Evolutionary conservation across 164 flowering plant genomes (phyloP), one percentile per base, ranked within the genome.

Genomic region (Nymphaea colorata): DNA sequence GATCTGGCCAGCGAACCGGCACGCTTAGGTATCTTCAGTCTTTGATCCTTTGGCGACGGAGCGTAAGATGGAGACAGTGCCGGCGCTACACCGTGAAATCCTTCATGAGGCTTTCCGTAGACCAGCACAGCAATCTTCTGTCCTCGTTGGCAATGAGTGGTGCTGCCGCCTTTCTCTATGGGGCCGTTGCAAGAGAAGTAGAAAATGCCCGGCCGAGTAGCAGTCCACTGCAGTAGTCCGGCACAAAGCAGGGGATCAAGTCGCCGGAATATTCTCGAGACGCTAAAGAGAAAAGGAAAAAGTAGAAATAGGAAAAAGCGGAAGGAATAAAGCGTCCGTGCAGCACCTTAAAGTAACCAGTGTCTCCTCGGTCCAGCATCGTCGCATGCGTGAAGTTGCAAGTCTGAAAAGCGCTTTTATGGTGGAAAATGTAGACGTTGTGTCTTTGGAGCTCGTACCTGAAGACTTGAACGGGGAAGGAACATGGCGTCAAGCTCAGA

Each of bases 381-480:
- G 82, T 80, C 62, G 98, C 88, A 73, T 85, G 85, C 69, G 85
- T 76, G 88, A 88, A 87, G 82, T 90, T 82, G 85, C 98, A 93
- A 79, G 75, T 64, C 66, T 71, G 76, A 79, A 84, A 90, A 44
- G 96, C 93, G 65, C 45, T 69, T 72, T 79, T 76, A 80, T 76
- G 86, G 80, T 74, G 77, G 86, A 93, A 90, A 82, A 93, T 87
- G 88, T 85, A 87, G 79, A 93, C 84, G 16, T 74, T 81, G 86
- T 82, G 78, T 66, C 79, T 78, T 64, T 25, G 17, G 6, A 77
- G 64, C 78, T 84, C 80, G 77, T 82, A 86, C 73, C 75, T 84
- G 80, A 93, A 90, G 73, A 86, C 98, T 93, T 83, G 44, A 6
- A 66, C 73, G 6, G 66, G 59, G 16, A 55, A 55, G 36, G 36